Percentiles rank a stretch among this genome's conserved stretches.
Conservation (phyloP, 23 red algal genomes). For the Rhodosorus marinus region DNA sequence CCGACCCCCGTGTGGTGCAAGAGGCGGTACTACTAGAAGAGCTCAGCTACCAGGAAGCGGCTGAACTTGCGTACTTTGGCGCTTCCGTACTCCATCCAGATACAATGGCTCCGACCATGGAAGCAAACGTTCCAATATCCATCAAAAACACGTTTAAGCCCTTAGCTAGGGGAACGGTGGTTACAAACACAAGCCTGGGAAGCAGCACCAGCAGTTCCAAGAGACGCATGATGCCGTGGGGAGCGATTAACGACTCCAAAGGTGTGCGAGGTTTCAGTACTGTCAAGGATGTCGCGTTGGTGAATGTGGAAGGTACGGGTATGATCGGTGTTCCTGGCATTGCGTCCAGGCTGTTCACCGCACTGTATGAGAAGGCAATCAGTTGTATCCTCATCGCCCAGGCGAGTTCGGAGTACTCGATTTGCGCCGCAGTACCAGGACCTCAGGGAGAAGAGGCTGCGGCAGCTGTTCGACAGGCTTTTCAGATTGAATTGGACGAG, state of each 20-base stretch:
- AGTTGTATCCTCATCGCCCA: slow-evolving; percentile 86
- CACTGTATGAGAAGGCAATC: slow-evolving; percentile 42
- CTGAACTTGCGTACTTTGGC: slow-evolving; percentile 97
- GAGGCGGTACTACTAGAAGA: slow-evolving; percentile 73
- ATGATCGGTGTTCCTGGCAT: slow-evolving; percentile 99
- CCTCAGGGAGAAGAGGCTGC: slow-evolving; percentile 28
- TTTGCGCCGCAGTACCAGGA: slow-evolving; percentile 72
- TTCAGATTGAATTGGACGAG: slow-evolving; percentile 72
- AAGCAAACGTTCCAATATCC: slow-evolving; percentile 43
- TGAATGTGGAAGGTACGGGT: slow-evolving; percentile 91
- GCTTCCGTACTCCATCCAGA: slow-evolving; percentile 89
- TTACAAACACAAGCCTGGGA: slow-evolving; percentile 2
- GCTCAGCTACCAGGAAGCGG: slow-evolving; percentile 92
- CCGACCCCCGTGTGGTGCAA: slow-evolving; percentile 69
- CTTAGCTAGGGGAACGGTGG: slow-evolving; percentile 25
- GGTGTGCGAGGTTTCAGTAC: slow-evolving; percentile 94
- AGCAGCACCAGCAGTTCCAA: too few relatives aligned
- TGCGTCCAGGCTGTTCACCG: slow-evolving; percentile 51
- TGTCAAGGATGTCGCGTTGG: slow-evolving; percentile 64
- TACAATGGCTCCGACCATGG: slow-evolving; percentile 70
- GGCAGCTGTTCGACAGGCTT: slow-evolving; percentile 36
- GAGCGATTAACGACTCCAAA: not conserved
- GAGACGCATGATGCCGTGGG: not conserved
- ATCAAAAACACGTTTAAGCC: slow-evolving; percentile 66
- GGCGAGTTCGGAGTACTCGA: slow-evolving; percentile 86